Base-by-base conservation (phyloP, 106 monocot species). In the Acanthochlamys bracteata region DNA sequence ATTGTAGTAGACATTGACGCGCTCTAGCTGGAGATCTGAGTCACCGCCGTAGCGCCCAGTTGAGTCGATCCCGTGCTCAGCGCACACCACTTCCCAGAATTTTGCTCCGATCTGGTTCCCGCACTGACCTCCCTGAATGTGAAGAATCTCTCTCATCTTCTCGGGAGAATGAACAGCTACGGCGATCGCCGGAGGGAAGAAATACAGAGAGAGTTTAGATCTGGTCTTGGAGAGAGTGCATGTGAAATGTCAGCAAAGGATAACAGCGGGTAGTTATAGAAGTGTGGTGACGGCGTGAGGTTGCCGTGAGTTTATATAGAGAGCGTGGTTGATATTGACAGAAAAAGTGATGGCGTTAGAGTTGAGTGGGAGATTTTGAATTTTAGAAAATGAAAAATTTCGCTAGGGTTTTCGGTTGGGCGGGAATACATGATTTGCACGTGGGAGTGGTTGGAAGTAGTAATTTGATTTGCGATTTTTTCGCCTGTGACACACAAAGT, bases 111-210 rank as follows among this genome's bases (percentile, higher is more conserved):
- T 59, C 59, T 59, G 59, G 25, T 59, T 59, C 25, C 59, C 59
- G 25, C 59, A 59, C 25, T 59, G 59, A 11, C 59, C 59, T 20
- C 59, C 59, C 59, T 59, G 59, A 25, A 59, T 59, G 59, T 59
- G 59, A 25, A 59, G 59, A 14, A 59, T 59, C 59, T 59, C 59
- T 24, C 59, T 59, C 59, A 59, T 59, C 59, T 59, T 25, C 27
- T 3, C 59, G 4, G 59, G 22, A 55, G 51, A 51, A 51, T 15
- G n/a, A 19, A 51, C 17, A 51, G 2, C 51, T 13, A 2, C 17
- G 10, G 2, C 51, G 51, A 19, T 51, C 8, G 51, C 17, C 51
- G 51, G 51, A 2, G 51, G 10, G 13, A 13, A 15, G 8, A 13
- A 51, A 33, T 3, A 33, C 2, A 19, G 51, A 19, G 51, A 51